These are phyloP conservation scores for Nymphaea colorata DNA, from an alignment of 164 flowering plant species.

Conservation along the genomic window DNA sequence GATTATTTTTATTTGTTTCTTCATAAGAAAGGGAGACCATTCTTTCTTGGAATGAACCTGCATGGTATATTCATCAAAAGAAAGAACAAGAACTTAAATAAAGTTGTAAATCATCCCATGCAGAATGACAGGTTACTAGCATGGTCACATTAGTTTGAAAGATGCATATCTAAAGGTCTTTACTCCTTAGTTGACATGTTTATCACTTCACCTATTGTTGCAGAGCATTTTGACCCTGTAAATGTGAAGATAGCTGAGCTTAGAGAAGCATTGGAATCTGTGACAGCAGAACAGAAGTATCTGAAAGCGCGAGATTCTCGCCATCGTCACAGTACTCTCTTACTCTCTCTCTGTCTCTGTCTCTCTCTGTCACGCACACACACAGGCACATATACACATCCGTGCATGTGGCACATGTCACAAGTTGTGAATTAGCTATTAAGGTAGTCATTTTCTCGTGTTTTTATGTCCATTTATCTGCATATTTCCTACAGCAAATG, in stretches of 20 bases:
- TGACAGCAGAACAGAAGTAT: constrained; percentile 84
- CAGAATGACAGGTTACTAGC: no score
- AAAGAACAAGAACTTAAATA: no score
- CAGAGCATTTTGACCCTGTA: constrained; percentile 92
- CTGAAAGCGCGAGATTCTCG: constrained; percentile 90
- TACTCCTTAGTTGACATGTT: not conserved
- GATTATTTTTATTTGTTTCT: no score
- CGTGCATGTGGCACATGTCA: no score
- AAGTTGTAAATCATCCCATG: no score
- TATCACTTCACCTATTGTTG: constrained; percentile 4
- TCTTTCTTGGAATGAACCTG: no score
- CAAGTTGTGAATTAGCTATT: not conserved
- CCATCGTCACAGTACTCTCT: constrained; percentile 67
- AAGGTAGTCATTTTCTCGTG: not conserved
- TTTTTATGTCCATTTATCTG: not conserved
- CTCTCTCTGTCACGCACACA: not conserved
- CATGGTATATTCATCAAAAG: no score
- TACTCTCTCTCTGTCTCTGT: not conserved
- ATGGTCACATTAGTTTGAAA: not conserved
- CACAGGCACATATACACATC: no score
- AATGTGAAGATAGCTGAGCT: constrained; percentile 92
- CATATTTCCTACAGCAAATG: constrained; percentile 57
- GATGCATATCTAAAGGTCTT: not conserved
- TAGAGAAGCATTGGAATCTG: constrained; percentile 87
- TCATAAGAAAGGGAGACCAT: no score